These are phyloP conservation scores for Spiromastix sp. DNA, from an alignment of 2,329 filamentous ascomycete genomes.

Conservation along the genomic window DNA sequence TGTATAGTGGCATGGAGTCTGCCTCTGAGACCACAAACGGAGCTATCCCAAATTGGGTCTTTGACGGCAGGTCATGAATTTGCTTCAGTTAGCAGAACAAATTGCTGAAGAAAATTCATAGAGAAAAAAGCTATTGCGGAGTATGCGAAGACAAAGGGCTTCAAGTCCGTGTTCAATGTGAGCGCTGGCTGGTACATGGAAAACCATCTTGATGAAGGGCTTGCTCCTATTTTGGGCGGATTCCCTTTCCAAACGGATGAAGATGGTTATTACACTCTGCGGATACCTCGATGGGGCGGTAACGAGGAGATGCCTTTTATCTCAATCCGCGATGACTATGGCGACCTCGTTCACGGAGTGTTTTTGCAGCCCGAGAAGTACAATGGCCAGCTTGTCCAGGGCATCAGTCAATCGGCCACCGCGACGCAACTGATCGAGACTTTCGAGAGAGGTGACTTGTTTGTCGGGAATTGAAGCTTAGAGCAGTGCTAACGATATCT, in stretches of 20 bases:
- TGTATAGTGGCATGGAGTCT: conserved; percentile 2
- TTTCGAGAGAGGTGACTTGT: conserved; percentile 1
- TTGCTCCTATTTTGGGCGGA: conserved; percentile 3
- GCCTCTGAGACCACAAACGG: not conserved
- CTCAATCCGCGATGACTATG: conserved; percentile 4
- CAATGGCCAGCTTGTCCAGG: conserved; percentile 1
- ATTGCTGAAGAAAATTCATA: no score
- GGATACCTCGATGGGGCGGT: not conserved
- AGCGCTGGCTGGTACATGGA: conserved; percentile 4
- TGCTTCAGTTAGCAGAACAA: no score
- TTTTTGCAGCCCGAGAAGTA: conserved; percentile 1
- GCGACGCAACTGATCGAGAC: not conserved
- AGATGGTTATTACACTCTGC: conserved; percentile 3
- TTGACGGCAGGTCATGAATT: no score
- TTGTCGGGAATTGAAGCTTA: conserved; percentile 17
- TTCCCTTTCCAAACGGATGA: conserved; percentile 2
- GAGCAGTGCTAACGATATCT: conserved; percentile 51
- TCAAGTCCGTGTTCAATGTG: conserved; percentile 2
- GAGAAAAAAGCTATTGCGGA: no score
- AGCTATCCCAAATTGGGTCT: no score
- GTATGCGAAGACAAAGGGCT: no score
- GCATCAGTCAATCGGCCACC: not conserved
- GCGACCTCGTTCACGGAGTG: conserved; percentile 4
- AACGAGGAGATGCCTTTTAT: conserved; percentile 1
- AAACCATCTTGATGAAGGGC: conserved; percentile 1